Evolutionary conservation across 176 grass and related monocot species (phyloP), one percentile per base, ranked within the genome.

Genomic region (Ensete ventricosum): DNA sequence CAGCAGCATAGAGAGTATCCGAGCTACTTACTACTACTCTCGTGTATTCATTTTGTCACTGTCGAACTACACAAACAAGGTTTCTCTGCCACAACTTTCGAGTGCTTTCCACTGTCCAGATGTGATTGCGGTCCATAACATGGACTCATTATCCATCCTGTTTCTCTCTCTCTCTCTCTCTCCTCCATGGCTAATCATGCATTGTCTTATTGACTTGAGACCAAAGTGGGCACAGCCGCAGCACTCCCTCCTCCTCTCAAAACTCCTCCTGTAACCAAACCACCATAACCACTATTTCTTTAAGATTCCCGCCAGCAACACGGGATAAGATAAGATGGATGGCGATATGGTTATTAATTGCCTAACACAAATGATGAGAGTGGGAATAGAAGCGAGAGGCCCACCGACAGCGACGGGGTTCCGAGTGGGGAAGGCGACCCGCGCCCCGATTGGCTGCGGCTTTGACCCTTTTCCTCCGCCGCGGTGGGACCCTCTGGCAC

Each of bases 331-430:
- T 29, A 29, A 29, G 29, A 29, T 43, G 34, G 34, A 43, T 6
- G 34, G 34, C 34, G 4, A 6, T 43, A 43, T 6, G 34, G 34
- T 43, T 43, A 43, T 43, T 43, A 43, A 43, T 43, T 43, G 34
- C 34, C 34, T 43, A 0, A 43, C 34, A 43, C 5, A 43, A 43
- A 26, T 12, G 11, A 11, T 26, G 63, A 10, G 66, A 69, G 17
- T 49, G 7, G 19, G 29, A 69, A 65, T 24, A 25, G 25, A 12
- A 25, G 2, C 10, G 9, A 12, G 9, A 12, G 22, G 43, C 13
- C 16, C 67, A 70, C 67, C 67, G 67, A 70, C 43, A 70, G 25
- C 67, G 67, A 70, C 67, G 67, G 16, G 17, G 43, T 16, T 51
- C 14, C 8, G 3, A 70, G 48, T 50, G 67, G 48, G 17, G 67